Conservation (phyloP, 208 protist species). For the Leishmania braziliensis region DNA sequence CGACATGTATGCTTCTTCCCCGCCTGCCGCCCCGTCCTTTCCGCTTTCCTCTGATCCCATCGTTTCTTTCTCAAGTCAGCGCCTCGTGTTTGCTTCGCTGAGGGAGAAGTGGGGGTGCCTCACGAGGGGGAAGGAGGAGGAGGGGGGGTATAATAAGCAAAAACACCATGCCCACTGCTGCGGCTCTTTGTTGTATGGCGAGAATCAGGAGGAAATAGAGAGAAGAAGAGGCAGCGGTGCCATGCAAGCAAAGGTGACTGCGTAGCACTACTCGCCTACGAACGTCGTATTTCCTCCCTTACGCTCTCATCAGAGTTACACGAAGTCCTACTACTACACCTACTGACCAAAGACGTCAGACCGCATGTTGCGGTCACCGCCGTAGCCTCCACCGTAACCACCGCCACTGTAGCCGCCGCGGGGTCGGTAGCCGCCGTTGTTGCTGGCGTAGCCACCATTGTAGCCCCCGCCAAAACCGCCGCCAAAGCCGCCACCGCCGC, state of each 20-base stretch:
- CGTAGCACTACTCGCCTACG: neutral
- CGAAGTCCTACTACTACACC: conserved; percentile 13
- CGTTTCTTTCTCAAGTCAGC: neutral
- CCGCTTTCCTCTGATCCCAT: neutral
- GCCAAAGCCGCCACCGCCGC: conserved; percentile 20
- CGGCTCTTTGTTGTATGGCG: neutral
- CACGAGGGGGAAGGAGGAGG: neutral
- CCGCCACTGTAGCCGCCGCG: conserved; percentile 31
- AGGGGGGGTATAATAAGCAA: neutral
- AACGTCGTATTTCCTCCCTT: neutral
- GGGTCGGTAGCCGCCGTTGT: conserved; percentile 25
- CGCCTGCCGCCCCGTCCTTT: neutral
- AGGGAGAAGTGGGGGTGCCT: neutral
- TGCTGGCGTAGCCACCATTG: conserved; percentile 29
- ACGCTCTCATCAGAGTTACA: neutral
- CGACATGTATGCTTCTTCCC: neutral
- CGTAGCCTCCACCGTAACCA: conserved; percentile 17
- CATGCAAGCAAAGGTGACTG: neutral
- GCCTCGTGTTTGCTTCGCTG: neutral
- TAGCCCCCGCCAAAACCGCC: conserved; percentile 20
- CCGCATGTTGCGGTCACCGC: conserved; percentile 33
- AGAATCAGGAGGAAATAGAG: neutral
- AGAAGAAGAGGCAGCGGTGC: neutral
- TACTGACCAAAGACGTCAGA: conserved; percentile 61
- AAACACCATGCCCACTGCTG: neutral